Conservation (phyloP, 805 yeast genomes). For the Cyberlindnera petersonii region DNA sequence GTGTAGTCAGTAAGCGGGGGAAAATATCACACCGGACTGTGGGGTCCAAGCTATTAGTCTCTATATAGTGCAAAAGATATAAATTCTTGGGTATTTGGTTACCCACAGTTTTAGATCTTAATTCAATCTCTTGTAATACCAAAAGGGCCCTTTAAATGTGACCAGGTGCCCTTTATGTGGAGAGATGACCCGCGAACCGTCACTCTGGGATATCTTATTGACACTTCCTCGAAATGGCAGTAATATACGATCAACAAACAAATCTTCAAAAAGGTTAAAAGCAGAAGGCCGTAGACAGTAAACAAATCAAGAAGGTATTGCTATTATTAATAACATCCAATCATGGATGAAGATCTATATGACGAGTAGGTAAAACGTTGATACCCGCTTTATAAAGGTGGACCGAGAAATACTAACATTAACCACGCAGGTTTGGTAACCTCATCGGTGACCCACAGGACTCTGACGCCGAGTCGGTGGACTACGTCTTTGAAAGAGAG, state of each 20-base stretch:
- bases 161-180: too few relatives aligned
- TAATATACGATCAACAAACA: not conserved
- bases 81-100: too few relatives aligned
- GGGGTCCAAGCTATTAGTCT: too few relatives aligned
- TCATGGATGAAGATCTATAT: conserved; percentile 62
- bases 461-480: conserved; percentile 41
- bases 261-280: not conserved
- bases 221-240: not conserved
- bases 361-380: conserved; percentile 64
- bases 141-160: too few relatives aligned
- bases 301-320: too few relatives aligned
- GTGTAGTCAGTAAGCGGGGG: too few relatives aligned
- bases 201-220: not conserved
- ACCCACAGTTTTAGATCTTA: too few relatives aligned
- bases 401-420: not conserved
- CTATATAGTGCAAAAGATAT: too few relatives aligned
- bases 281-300: not conserved
- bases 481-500: conserved; percentile 16
- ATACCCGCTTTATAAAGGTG: not conserved
- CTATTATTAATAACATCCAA: not conserved
- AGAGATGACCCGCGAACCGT: too few relatives aligned
- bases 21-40: too few relatives aligned
- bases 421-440: conserved; percentile 52
- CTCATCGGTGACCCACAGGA: conserved; percentile 49
- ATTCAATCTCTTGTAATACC: too few relatives aligned